Conservation (phyloP, 306 rosid genomes). For the Arachis stenosperma region DNA sequence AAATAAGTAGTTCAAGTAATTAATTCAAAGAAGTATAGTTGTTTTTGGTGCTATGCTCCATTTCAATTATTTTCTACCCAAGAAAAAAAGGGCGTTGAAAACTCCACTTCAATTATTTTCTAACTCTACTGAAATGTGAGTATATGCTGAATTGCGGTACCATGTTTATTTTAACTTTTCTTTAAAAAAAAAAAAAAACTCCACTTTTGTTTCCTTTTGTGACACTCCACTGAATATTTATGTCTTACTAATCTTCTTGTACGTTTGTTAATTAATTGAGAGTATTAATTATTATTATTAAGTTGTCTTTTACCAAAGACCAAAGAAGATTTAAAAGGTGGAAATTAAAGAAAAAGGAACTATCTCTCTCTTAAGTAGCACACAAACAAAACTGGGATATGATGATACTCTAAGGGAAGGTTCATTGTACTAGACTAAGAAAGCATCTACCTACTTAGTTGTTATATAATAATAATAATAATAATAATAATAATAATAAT, state of each 20-base stretch:
- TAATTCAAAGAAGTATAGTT: conserved; percentile 8
- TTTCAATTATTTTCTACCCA: conserved; percentile 30
- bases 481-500: too few relatives aligned
- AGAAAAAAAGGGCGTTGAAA: too few relatives aligned
- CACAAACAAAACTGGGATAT: conserved; percentile 34
- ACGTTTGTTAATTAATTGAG: conserved; percentile 22
- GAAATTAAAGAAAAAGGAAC: conserved; percentile 31
- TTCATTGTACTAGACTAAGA: conserved; percentile 51
- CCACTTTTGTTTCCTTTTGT: not conserved
- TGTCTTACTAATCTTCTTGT: not conserved
- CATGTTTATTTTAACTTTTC: too few relatives aligned
- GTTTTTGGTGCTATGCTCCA: conserved; percentile 32
- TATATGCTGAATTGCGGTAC: not conserved
- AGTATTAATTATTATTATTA: not conserved
- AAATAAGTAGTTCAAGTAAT: conserved; percentile 37
- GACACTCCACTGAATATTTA: not conserved
- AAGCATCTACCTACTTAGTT: conserved; percentile 48
- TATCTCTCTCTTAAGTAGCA: conserved; percentile 30
- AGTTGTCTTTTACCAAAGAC: conserved; percentile 36
- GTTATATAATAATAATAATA: conserved; percentile 26
- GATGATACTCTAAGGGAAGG: conserved; percentile 44
- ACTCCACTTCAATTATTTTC: too few relatives aligned
- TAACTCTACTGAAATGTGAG: conserved; percentile 10
- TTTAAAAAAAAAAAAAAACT: not conserved
- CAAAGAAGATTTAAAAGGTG: conserved; percentile 30